Evolutionary conservation across 352 stramenopile genomes (phyloP).

Genomic region (Pilasporangium apinafurcum): DNA sequence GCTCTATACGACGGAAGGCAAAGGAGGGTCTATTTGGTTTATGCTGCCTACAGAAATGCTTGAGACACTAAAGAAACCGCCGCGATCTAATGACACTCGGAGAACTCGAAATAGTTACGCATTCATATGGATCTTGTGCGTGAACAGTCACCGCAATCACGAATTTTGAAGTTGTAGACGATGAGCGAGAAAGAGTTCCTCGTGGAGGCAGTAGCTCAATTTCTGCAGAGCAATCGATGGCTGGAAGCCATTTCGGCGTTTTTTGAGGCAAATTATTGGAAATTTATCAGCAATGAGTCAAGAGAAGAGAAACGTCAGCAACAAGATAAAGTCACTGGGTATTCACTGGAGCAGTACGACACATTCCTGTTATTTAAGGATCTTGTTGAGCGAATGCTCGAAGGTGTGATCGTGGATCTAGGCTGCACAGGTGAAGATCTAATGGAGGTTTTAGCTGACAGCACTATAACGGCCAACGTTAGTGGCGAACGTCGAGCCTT

Average conservation of each 20-base stretch:
- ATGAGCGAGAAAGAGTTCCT: conserved; percentile 65
- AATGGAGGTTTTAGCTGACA: conserved; percentile 37
- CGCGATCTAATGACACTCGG: too few relatives aligned
- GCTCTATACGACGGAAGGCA: too few relatives aligned
- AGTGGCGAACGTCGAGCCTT: conserved; percentile 49
- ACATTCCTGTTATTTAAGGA: conserved; percentile 73
- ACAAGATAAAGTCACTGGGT: conserved; percentile 16
- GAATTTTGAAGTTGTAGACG: too few relatives aligned
- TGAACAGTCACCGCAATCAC: background rate
- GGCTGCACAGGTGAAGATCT: conserved; percentile 56
- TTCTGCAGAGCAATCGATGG: conserved; percentile 51
- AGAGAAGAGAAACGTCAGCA: conserved; percentile 6
- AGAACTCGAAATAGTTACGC: too few relatives aligned
- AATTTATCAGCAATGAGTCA: conserved; percentile 25
- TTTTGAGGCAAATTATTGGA: conserved; percentile 42
- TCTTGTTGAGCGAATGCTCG: conserved; percentile 52
- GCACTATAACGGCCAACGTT: conserved; percentile 19
- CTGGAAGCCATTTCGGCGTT: conserved; percentile 42
- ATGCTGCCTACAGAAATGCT: too few relatives aligned
- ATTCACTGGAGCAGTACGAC: conserved; percentile 55
- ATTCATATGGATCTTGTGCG: background rate
- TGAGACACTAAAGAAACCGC: too few relatives aligned
- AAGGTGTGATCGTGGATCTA: conserved; percentile 47
- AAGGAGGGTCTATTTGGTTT: too few relatives aligned
- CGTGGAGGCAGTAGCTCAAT: conserved; percentile 66